Evolutionary conservation across 2,329 filamentous ascomycete species (phyloP), one percentile per base, ranked within the genome.

Genomic region (Fusarium pininemorale): DNA sequence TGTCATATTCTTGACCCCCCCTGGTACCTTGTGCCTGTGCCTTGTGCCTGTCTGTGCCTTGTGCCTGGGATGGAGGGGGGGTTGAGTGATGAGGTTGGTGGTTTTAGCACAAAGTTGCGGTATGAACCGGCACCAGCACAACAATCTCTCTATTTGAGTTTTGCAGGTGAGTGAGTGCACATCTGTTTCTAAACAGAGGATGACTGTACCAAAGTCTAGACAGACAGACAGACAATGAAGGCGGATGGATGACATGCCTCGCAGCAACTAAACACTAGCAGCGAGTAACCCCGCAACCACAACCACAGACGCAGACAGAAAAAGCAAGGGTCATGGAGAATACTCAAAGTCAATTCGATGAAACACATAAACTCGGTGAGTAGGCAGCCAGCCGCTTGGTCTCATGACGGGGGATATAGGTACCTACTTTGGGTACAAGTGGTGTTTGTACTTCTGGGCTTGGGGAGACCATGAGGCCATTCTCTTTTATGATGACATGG

Each of bases 211-310:
- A 63, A 69, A 67, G 38, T 42, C 28, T 48, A 30, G 47, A 26
- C 68, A 67, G 72, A 66, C 71, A 67, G 72, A 69, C 70, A 66
- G 47, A 55, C 41, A 54, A 62, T 35, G 20, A n/a, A 62, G 22
- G 28, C 41, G 42, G 55, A 51, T 70, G 51, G 59, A 65, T 74
- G 75, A 65, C 72, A 72, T 69, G 62, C 69, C 59, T 60, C 63
- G 55, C 64, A 70, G 58, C 75, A 60, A 26, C 51, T 42, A 42
- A 61, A 38, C 37, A 73, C 69, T 75, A 76, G 70, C 67, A 77
- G 67, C 66, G 61, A 69, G 63, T 67, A 73, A 77, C 76, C 76
- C 76, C 76, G 65, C 76, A 78, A 72, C 71, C 51, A 42, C 76
- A 78, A 69, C 69, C 51, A 42, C 51, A 53, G 48, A 48, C 58